Base-by-base conservation (phyloP, 2,329 filamentous ascomycete species). In the Diaporthe capsici region DNA sequence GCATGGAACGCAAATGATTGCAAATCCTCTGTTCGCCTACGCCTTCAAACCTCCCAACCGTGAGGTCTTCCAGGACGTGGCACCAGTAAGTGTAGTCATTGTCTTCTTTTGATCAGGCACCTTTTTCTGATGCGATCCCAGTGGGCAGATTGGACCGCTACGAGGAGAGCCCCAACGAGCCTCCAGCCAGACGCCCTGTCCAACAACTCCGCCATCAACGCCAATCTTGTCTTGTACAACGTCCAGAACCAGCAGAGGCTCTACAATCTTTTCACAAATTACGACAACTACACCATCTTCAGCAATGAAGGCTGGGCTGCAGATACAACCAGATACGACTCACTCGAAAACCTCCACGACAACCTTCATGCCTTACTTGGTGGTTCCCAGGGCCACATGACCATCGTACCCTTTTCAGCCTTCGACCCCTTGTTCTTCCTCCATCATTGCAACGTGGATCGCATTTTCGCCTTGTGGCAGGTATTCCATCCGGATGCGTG, bases 381-480 rank as follows among this genome's bases (percentile, higher is more conserved):
- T 84, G 84, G 89, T 72, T 82, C 84, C 75, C 87, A 88, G 49
- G 93, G 93, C 2, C 93, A 95, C 79, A 93, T 94, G 90, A 90
- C 89, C 57, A 93, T 90, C 82, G 91, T 92, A 44, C 90, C 92
- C 25, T 93, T 93, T 79, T 94, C 94, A 2, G 90, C 93, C 0
- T 97, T 95, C 81, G 95, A 97, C 81, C 94, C 94, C 0, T 85
- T 94, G 17, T 96, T 96, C 83, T 94, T 93, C 84, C 84, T 96
- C 12, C 94, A 96, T 80, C 94, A 96, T 80, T 86, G 88, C 77
- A 95, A 94, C 83, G 89, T 95, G 10, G 95, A 97, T 80, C 90
- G 95, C 3, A 83, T 94, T 39, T 91, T 95, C 77, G 91, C 94
- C 44, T 89, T 97, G 76, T 97, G 94, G 94, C 94, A 97, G 84